Evolutionary conservation across 441 rosid species (phyloP).

Genomic region (Jatropha multifida): DNA sequence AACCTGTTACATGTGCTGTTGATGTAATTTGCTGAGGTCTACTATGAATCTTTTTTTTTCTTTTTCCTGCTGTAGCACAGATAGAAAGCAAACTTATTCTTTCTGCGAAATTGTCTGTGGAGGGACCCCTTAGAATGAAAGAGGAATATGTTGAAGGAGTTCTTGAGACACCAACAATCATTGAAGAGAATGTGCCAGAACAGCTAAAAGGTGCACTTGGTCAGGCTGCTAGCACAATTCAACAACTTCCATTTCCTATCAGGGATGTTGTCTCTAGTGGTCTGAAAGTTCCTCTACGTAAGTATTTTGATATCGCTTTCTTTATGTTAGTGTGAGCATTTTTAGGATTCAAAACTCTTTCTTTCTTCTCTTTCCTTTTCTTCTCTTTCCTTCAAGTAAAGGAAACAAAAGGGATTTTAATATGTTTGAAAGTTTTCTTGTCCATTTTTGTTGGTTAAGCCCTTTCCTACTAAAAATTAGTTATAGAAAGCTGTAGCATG

Average conservation of each 20-base stretch:
- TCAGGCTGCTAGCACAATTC: constrained; percentile 61
- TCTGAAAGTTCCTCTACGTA: constrained; percentile 69
- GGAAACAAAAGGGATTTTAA: constrained; percentile 17
- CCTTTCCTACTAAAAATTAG: neutral
- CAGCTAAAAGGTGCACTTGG: constrained; percentile 70
- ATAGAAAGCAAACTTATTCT: constrained; percentile 69
- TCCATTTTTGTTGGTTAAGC: neutral
- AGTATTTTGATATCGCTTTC: constrained; percentile 30
- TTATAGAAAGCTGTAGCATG: neutral
- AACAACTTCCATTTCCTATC: constrained; percentile 77
- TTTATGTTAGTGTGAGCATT: neutral
- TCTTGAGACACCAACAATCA: constrained; percentile 66
- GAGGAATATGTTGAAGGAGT: constrained; percentile 82
- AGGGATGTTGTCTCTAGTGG: constrained; percentile 67
- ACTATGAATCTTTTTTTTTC: neutral
- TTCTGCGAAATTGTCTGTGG: constrained; percentile 60
- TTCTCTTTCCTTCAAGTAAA: constrained; percentile 56
- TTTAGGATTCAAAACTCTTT: neutral
- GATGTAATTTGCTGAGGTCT: neutral
- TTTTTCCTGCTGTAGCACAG: constrained; percentile 40
- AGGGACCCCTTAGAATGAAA: constrained; percentile 87
- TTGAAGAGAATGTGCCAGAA: constrained; percentile 77
- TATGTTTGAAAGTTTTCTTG: constrained; percentile 6
- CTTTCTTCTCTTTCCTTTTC: constrained; percentile 49
- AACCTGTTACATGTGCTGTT: constrained; percentile 5